Evolutionary conservation across 139 green algal species (phyloP), one percentile per base, ranked within the genome.

Genomic region (Coelastrella sp.): DNA sequence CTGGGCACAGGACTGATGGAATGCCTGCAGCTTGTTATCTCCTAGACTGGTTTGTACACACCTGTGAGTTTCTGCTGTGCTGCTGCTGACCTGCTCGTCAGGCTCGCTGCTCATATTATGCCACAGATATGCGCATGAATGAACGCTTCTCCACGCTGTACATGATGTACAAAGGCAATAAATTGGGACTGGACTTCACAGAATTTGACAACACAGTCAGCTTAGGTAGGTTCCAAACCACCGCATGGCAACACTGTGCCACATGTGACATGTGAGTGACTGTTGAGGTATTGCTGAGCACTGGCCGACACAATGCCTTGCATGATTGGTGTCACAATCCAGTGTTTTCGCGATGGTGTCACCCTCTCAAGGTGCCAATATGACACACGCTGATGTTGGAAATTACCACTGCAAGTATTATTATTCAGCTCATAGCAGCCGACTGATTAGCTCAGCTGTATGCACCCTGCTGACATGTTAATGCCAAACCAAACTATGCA

Each of bases 101-200:
- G 87, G 78, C 76, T 60, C 85, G 85, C 12, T 17, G 57, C 56
- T 75, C 61, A n/a, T 86, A 86, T 61, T 86, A 73, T 66, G 22
- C 86, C 19, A 59, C 56, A 8, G 86, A 90, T 61, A 61, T 90
- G 75, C 60, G 59, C 35, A 90, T 90, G 86, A 90, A 90, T 78
- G 86, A 68, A 80, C 60, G 78, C 20, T 81, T 87, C 60, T 35
- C 78, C 1, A 65, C 78, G 7, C 17, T 87, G 59, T 86, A 79
- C 78, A 79, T 87, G 75, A 85, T 85, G 86, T 70, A 63, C 75
- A 76, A 78, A 59, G 86, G 86, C 19, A 70, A 81, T 24, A 80
- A 61, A 22, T 63, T 87, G 76, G 78, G 87, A 19, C 61, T 91
- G 78, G 87, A 91, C n/a, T 80, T 91, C 63, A 82, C 56, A 12